Evolutionary conservation across 1,284 basidiomycete genomes (phyloP), one percentile per base, ranked within the genome.

Genomic region (Grifola frondosa): DNA sequence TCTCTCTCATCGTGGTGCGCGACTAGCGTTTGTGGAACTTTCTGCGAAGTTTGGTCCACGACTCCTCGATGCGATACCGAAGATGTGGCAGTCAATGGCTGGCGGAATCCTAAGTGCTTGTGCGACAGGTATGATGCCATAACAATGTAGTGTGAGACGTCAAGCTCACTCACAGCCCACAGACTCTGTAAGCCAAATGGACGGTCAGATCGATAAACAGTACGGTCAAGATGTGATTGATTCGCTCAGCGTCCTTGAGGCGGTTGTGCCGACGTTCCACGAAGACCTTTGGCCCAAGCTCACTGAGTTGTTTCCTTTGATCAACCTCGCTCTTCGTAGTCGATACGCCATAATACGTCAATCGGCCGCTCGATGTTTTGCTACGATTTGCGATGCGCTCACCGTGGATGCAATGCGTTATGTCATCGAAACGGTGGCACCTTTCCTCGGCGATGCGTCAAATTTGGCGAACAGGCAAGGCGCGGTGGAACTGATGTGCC

Each of bases 201-300:
- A 89, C 54, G 61, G 62, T 25, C 64, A 76, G 34, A 86, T 90
- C 51, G 81, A 81, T 50, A 80, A 81, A 58, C 78, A 82, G 44
- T 77, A 72, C 48, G 96, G 94, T 1, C 97, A 99, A 66, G 88
- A 93, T 57, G 78, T 98, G 21, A 85, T 99, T 47, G 97, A 99
- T 67, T 88, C 88, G 3, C 75, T 98, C 40, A 95, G 95, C 39
- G 88, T 97, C 25, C 72, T 99, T 10, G 88, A 91, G 52, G 86
- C 89, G 15, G 77, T 93, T 32, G 78, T 86, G 5, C 86, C 89
- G 1, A 80, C 86, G 16, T 75, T 99, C 34, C 81, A 93, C 52
- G 65, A 78, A 30, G 70, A 76, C 2, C 74, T 97, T 2, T 83
- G 88, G 70, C 69, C 75, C 3, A 84, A 79, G 48, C 74, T 98